phyloP scores from a whole-genome alignment of 768 basidiomycete genomes.

The Russula compacta region DNA sequence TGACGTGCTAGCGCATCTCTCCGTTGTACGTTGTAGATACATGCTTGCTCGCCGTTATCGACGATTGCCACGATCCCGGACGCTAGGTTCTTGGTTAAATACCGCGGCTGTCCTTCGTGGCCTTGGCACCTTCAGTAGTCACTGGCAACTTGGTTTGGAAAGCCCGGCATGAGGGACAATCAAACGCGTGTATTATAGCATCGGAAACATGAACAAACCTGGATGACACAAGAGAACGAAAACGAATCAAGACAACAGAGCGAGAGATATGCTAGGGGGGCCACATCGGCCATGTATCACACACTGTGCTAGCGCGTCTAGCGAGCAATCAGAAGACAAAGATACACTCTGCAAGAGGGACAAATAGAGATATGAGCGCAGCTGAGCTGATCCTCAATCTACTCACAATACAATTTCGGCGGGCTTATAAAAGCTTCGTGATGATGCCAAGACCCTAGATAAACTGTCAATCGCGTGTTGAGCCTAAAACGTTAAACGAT shows the following conservation, averaged over 20 bases:
- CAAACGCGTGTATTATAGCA: background rate
- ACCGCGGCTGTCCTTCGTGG: background rate
- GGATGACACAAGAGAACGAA: background rate
- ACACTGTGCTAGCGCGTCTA: background rate
- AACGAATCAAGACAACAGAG: background rate
- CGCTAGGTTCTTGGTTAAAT: background rate
- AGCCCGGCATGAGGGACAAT: background rate
- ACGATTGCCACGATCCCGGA: too few species aligned
- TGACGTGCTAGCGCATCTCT: too few species aligned
- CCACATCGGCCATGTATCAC: background rate
- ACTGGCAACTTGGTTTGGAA: background rate
- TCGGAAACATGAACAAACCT: background rate
- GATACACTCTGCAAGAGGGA: background rate
- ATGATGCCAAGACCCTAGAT: slow-evolving; percentile 68
- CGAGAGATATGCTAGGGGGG: background rate
- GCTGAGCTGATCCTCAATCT: slow-evolving; percentile 34
- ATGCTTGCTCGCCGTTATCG: too few species aligned
- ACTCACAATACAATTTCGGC: background rate
- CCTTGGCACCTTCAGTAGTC: background rate
- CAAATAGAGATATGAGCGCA: slow-evolving; percentile 39
- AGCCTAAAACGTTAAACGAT: background rate
- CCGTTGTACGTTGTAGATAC: too few species aligned
- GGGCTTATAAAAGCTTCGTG: slow-evolving; percentile 47
- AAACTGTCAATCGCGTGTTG: background rate
- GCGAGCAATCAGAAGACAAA: background rate